Evolutionary conservation across 1,139 yeast genomes (phyloP).

Genomic region (Diutina scorzettiae): DNA sequence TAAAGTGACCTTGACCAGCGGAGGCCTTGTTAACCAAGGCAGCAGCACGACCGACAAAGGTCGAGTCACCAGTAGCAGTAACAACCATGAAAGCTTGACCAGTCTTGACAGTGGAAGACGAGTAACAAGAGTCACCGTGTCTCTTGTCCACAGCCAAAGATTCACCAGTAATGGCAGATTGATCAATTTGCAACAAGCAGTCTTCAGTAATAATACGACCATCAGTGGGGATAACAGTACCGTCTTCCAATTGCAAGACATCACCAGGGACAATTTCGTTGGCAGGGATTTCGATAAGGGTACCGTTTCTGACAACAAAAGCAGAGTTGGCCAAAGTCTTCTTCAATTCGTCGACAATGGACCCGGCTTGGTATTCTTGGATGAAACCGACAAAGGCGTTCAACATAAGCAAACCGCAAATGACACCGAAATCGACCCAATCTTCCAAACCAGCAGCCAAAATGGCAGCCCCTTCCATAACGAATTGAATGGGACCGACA

Average conservation of each 20-base stretch:
- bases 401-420: constrained; percentile 75
- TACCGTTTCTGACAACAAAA: constrained; percentile 75
- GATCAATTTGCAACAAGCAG: constrained; percentile 86
- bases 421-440: constrained; percentile 99
- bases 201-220: constrained; percentile 88
- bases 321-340: constrained; percentile 89
- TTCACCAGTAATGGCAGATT: constrained; percentile 98
- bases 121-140: constrained; percentile 79
- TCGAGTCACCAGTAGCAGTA: constrained; percentile 88
- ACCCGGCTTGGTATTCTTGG: constrained; percentile 97
- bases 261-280: constrained; percentile 91
- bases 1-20: constrained; percentile 91
- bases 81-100: constrained; percentile 96
- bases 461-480: constrained; percentile 97
- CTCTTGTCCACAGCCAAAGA: constrained; percentile 92
- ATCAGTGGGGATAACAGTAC: constrained; percentile 91
- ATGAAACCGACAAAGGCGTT: constrained; percentile 94
- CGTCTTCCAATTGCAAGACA: constrained; percentile 84
- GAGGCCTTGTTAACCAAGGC: constrained; percentile 93
- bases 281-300: constrained; percentile 60
- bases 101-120: constrained; percentile 92
- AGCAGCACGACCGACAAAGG: constrained; percentile 95
- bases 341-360: constrained; percentile 89
- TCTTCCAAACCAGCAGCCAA: constrained; percentile 97
- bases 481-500: constrained; percentile 97